Evolutionary conservation across 163 green algal species (phyloP).

Genomic region (Picocystis sp.): DNA sequence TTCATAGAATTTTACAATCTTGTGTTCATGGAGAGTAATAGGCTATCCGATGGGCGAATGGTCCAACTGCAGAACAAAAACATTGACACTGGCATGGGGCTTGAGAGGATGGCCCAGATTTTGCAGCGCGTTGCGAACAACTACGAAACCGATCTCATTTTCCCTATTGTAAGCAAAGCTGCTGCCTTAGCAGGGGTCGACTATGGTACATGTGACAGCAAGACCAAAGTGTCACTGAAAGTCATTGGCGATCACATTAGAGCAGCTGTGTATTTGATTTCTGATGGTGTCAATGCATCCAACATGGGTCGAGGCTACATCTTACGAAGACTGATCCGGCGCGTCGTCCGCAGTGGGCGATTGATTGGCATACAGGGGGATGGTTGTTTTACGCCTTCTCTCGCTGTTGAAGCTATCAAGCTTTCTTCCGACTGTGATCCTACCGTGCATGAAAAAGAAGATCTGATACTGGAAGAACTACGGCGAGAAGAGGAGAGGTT

Average conservation of each 20-base stretch:
- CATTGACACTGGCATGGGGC: slow-evolving; percentile 80
- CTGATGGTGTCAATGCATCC: slow-evolving; percentile 65
- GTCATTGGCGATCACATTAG: slow-evolving; percentile 79
- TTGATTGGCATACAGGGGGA: slow-evolving; percentile 51
- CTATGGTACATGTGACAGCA: slow-evolving; percentile 27
- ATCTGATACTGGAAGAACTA: slow-evolving; percentile 20
- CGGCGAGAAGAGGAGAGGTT: slow-evolving; percentile 35
- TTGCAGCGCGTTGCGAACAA: slow-evolving; percentile 76
- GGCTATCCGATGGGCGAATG: slow-evolving; percentile 34
- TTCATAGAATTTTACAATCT: slow-evolving; percentile 98
- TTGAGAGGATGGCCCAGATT: slow-evolving; percentile 78
- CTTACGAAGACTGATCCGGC: slow-evolving; percentile 59
- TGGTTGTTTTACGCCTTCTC: slow-evolving; percentile 37
- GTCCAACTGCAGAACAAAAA: slow-evolving; percentile 55
- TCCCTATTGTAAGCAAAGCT: slow-evolving; percentile 62
- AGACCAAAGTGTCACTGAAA: slow-evolving; percentile 48
- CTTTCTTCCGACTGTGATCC: slow-evolving; percentile 40
- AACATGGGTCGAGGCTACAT: slow-evolving; percentile 84
- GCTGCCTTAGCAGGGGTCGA: slow-evolving; percentile 39
- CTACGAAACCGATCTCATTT: slow-evolving; percentile 88
- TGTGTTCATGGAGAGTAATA: slow-evolving; percentile 88
- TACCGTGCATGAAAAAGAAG: slow-evolving; percentile 24
- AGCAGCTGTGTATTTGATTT: slow-evolving; percentile 73
- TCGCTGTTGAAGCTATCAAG: slow-evolving; percentile 28
- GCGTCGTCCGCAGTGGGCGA: slow-evolving; percentile 65